Base-by-base conservation (phyloP, 352 stramenopile species). In the Phytopythium chamaehyphon region DNA sequence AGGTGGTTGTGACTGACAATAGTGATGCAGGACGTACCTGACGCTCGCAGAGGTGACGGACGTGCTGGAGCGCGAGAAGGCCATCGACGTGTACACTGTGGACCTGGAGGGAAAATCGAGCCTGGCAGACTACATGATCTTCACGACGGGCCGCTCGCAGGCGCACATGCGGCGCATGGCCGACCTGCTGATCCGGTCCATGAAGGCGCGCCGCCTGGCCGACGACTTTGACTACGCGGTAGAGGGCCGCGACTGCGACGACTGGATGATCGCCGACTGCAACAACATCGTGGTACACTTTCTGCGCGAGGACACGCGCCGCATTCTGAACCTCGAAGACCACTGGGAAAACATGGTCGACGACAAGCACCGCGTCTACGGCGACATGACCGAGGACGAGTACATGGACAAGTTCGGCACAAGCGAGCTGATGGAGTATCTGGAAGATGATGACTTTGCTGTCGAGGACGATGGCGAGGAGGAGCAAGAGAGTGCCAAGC, bases 231-330 rank as follows among this genome's bases (percentile, higher is more conserved):
- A 86, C 47, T 93, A 93, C 57, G 54, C 54, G 18, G 87, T 94
- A 33, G 87, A 96, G 71, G 87, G 87, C 11, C 83, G 86, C 39
- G 83, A 96, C 55, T 93, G 82, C 46, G 87, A 96, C 60, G 87
- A 96, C 73, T 96, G 87, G 87, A 96, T 96, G 86, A 95, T 96
- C 57, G 84, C 88, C 24, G 87, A 96, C 59, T 93, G 86, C 69
- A 90, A 88, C 55, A 95, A 86, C 59, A 79, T 96, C 49, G 87
- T 96, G 26, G 83, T 96, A 55, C 87, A 96, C 45, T 81, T 95
- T 28, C 88, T 96, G 76, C 72, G 71, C 36, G 75, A 69, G 7
- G 77, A 93, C 36, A 90, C 83, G 23, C 77, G 83, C 10, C 72
- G 75, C 12, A 90, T 93, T 26, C 56, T 93, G 40, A 72, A 76